Conservation (phyloP, 176 grass and related monocot species). For the Olyra latifolia region DNA sequence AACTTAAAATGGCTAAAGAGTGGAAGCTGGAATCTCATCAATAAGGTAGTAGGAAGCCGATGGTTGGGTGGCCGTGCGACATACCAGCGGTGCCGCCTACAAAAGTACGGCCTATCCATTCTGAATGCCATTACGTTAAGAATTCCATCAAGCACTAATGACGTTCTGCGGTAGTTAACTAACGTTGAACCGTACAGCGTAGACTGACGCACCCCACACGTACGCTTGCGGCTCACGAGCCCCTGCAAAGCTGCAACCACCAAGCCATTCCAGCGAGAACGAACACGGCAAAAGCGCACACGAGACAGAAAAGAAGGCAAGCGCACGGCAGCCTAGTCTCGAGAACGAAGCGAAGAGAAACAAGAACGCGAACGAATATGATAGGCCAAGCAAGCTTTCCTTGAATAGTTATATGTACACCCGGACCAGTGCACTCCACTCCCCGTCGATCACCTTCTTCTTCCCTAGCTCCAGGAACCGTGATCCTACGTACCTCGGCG, state of each 20-base stretch:
- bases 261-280: neutral
- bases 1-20: neutral
- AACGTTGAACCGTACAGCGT: neutral
- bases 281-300: neutral
- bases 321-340: neutral
- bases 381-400: conserved; percentile 17
- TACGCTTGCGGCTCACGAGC: neutral
- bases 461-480: neutral
- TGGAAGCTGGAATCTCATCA: neutral
- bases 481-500: neutral
- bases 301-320: neutral
- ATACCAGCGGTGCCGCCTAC: neutral
- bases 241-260: neutral
- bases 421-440: neutral
- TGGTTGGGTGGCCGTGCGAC: neutral
- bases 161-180: neutral
- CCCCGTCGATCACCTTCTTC: neutral
- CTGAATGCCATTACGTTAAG: neutral
- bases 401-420: conserved; percentile 44
- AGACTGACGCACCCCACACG: neutral
- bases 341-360: neutral
- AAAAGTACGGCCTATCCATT: neutral
- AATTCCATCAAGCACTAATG: neutral
- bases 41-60: neutral
- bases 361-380: neutral